Percentiles rank a stretch among this genome's conserved stretches.
phyloP scores from a whole-genome alignment of 1,284 basidiomycete genomes.

The Tilletia walkeri region DNA sequence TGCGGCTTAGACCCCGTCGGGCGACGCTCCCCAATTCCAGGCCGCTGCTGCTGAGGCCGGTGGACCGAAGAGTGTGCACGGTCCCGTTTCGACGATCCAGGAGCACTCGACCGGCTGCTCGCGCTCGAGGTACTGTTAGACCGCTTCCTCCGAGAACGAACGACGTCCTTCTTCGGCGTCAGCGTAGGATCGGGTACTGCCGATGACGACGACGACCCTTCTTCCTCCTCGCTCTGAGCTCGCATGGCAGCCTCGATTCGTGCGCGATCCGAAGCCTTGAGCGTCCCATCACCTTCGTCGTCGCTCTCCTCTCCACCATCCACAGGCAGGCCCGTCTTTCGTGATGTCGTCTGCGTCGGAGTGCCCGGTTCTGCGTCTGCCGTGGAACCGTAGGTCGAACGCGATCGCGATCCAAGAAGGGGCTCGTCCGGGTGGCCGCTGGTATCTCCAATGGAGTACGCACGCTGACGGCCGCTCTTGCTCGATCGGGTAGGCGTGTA shows the following conservation, averaged over 20 bases:
- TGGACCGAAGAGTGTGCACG: not conserved
- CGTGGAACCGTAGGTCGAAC: constrained; percentile 31
- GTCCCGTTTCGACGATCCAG: not conserved
- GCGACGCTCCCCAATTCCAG: not conserved
- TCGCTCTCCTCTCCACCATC: not conserved
- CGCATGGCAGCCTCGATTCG: constrained; percentile 17
- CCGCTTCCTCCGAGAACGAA: not conserved
- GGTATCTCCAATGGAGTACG: constrained; percentile 29
- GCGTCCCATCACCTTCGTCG: constrained; percentile 29
- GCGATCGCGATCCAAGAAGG: constrained; percentile 23
- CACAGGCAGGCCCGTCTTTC: not conserved
- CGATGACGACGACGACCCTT: not conserved
- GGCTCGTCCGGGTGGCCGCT: constrained; percentile 35
- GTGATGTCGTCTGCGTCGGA: not conserved
- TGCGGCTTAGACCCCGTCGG: not conserved
- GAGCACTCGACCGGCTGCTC: not conserved
- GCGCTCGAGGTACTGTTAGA: not conserved
- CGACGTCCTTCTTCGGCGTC: not conserved
- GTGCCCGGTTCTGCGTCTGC: constrained; percentile 14
- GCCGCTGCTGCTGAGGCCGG: not conserved
- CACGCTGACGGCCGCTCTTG: constrained; percentile 19
- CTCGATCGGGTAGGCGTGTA: not conserved
- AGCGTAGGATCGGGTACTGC: not conserved
- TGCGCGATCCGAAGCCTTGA: constrained; percentile 37
- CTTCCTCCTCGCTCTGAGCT: not conserved